These are phyloP conservation scores for Podaxis sp. DNA, from an alignment of 768 basidiomycete genomes.

Conservation along the genomic window DNA sequence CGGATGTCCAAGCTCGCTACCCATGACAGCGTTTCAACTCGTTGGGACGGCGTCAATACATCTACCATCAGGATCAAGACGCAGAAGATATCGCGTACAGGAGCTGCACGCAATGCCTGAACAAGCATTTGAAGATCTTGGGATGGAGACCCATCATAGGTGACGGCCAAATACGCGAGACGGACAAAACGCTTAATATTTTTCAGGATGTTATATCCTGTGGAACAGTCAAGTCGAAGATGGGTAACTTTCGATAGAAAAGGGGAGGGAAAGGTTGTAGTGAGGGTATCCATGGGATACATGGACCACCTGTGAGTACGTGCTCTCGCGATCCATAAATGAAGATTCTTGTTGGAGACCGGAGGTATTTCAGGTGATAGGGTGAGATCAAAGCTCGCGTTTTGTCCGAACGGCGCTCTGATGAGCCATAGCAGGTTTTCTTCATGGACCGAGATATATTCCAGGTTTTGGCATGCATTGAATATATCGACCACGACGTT, in stretches of 20 bases:
- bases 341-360: constrained; percentile 13
- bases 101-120: constrained; percentile 15
- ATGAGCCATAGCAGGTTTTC: constrained; percentile 25
- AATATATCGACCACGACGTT: constrained; percentile 21
- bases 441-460: constrained; percentile 19
- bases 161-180: constrained; percentile 24
- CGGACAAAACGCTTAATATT: constrained; percentile 20
- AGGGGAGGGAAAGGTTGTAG: constrained; percentile 10
- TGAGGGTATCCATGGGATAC: background rate
- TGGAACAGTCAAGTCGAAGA: constrained; percentile 19
- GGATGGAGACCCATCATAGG: constrained; percentile 18
- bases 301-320: constrained; percentile 16
- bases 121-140: constrained; percentile 17
- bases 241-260: constrained; percentile 24
- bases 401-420: background rate
- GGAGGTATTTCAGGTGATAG: background rate
- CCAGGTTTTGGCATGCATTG: constrained; percentile 17
- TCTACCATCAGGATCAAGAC: constrained; percentile 23
- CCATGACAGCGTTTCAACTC: constrained; percentile 19
- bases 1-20: constrained; percentile 10
- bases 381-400: constrained; percentile 1
- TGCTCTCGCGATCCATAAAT: constrained; percentile 18
- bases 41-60: constrained; percentile 7
- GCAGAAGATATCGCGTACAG: constrained; percentile 11
- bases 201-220: constrained; percentile 17